Conservation (phyloP, 208 protist species). For the Trypanosoma mega region DNA sequence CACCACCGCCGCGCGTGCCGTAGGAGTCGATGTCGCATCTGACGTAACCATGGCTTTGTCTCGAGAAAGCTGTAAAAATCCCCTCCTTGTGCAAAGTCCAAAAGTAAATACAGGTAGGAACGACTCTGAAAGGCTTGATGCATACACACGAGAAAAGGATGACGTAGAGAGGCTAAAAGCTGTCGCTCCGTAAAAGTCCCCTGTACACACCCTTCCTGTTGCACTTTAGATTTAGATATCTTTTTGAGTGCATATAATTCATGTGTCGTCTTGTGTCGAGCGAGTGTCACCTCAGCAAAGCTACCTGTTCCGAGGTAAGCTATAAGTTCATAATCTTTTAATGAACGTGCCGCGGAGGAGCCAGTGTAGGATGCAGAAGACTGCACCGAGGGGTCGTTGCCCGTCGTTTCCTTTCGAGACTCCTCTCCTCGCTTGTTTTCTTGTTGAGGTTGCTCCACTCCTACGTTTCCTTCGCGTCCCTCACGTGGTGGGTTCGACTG, state of each 20-base stretch:
- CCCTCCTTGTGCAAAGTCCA: slow-evolving; percentile 85
- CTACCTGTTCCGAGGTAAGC: slow-evolving; percentile 81
- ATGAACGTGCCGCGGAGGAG: slow-evolving; percentile 68
- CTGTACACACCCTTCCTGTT: slow-evolving; percentile 75
- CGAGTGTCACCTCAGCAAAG: slow-evolving; percentile 88
- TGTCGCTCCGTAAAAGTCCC: slow-evolving; percentile 87
- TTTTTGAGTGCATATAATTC: slow-evolving; percentile 87
- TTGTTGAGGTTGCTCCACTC: too few relatives aligned
- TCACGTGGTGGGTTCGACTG: too few relatives aligned
- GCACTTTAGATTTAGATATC: slow-evolving; percentile 83
- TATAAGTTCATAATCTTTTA: slow-evolving; percentile 85
- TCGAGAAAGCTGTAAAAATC: slow-evolving; percentile 77
- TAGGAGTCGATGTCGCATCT: slow-evolving; percentile 45
- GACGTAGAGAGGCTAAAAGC: slow-evolving; percentile 66
- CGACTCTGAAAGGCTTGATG: slow-evolving; percentile 84
- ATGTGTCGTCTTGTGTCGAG: slow-evolving; percentile 55
- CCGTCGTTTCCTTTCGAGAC: too few relatives aligned
- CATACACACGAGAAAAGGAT: slow-evolving; percentile 81
- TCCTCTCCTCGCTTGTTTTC: too few relatives aligned
- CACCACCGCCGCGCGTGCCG: neutral
- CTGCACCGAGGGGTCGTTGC: neutral
- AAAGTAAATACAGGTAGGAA: slow-evolving; percentile 79
- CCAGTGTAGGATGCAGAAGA: neutral
- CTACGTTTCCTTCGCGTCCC: too few relatives aligned
- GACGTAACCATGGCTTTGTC: slow-evolving; percentile 63